Base-by-base conservation (phyloP, 1,139 yeast genomes). In the Nakaseomyces sp. region DNA sequence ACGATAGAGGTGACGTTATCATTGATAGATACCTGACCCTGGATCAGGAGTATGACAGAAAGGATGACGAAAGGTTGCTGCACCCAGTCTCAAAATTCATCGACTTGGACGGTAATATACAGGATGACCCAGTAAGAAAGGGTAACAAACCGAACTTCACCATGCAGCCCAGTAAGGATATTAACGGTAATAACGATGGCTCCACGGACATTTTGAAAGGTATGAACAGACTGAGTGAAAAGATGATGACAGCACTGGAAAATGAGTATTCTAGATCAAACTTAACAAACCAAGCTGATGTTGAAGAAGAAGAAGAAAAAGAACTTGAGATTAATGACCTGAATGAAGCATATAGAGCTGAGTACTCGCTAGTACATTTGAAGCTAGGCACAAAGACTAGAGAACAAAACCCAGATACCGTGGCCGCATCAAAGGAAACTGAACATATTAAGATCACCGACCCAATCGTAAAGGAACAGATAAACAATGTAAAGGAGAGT, bases 141-240 rank as follows among this genome's bases (percentile, higher is more conserved):
- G 97, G 96, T 0, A 86, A 87, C 58, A 70, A 73, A 32, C 96
- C 96, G 0, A 97, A 89, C 63, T 69, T 85, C 47, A 89, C 97
- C 7, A 89, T 89, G 96, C 76, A 82, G 49, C 77, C 74, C 46
- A 76, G 78, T 49, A 76, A 70, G 40, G 77, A 72, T 58, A 68
- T 67, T 31, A 72, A 70, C 55, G 74, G 73, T 44, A 67, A 56
- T 42, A 59, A 50, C 43, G 66, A 62, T 43, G 63, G 67, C 43
- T 64, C 68, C 0, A 72, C 86, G 17, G 77, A 85, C 10, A 79
- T 88, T 30, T 73, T 91, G 69, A 74, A 82, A 53, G 86, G 95
- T 49, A 88, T 89, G 94, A 91, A 91, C 63, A 76, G 87, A 48
- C 69, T 91, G 42, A 82, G 94, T 53, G 79, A 87, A 46, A 78